Evolutionary conservation across 768 basidiomycete species (phyloP).

Genomic region (Pisolithus orientalis): DNA sequence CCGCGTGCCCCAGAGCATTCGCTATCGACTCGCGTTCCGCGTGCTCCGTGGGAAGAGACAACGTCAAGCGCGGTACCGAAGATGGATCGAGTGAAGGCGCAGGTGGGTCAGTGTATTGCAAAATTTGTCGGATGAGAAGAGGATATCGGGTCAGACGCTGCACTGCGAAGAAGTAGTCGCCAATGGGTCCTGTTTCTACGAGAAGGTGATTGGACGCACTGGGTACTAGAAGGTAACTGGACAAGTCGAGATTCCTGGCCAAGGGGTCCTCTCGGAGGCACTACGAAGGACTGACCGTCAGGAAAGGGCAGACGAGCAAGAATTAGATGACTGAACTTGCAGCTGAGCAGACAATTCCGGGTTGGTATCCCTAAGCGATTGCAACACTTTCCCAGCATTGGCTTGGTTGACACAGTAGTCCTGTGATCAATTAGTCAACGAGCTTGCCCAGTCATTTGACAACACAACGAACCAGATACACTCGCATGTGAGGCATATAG

Average conservation of each 20-base stretch:
- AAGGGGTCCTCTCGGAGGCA: slow-evolving; percentile 69
- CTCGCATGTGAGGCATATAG: slow-evolving; percentile 70
- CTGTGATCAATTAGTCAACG: slow-evolving; percentile 28
- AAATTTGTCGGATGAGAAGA: slow-evolving; percentile 78
- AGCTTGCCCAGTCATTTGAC: neutral
- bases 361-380: slow-evolving; percentile 64
- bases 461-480: slow-evolving; percentile 60
- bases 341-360: slow-evolving; percentile 59
- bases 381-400: slow-evolving; percentile 68
- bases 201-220: slow-evolving; percentile 43
- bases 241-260: slow-evolving; percentile 77
- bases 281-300: slow-evolving; percentile 37
- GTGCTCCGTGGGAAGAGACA: slow-evolving; percentile 7
- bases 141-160: slow-evolving; percentile 95
- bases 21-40: slow-evolving; percentile 54
- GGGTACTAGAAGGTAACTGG: slow-evolving; percentile 87
- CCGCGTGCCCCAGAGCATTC: slow-evolving; percentile 53
- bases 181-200: neutral
- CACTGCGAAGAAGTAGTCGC: slow-evolving; percentile 46
- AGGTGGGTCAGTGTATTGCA: slow-evolving; percentile 64
- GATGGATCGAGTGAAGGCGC: slow-evolving; percentile 21
- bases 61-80: neutral
- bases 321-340: slow-evolving; percentile 40
- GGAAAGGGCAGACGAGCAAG: slow-evolving; percentile 4
- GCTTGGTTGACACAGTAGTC: slow-evolving; percentile 89